Conservation (phyloP, 2,329 filamentous ascomycete species). For the Orbilia javanica region DNA sequence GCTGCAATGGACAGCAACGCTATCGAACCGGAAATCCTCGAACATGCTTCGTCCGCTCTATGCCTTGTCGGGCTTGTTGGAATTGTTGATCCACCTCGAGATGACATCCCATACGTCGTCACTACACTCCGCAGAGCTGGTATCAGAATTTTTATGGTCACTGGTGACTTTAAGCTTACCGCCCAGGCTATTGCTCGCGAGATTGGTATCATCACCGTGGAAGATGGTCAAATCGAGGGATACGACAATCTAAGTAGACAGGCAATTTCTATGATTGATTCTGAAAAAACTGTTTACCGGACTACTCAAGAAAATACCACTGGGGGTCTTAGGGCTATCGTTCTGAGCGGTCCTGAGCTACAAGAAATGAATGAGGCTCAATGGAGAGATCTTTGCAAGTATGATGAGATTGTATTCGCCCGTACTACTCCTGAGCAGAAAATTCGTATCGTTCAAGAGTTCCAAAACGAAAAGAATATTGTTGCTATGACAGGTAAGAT, state of each 20-base stretch:
- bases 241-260: constrained; percentile 32
- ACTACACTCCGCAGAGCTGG: constrained; percentile 76
- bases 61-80: constrained; percentile 72
- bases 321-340: constrained; percentile 69
- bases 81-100: constrained; percentile 73
- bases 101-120: constrained; percentile 73
- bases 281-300: constrained; percentile 28
- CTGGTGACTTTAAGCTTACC: constrained; percentile 81
- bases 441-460: constrained; percentile 81
- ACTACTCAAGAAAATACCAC: constrained; percentile 58
- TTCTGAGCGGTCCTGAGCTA: constrained; percentile 76
- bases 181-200: constrained; percentile 79
- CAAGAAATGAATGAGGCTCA: constrained; percentile 75
- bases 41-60: constrained; percentile 69
- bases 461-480: constrained; percentile 73
- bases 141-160: constrained; percentile 85
- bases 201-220: constrained; percentile 76
- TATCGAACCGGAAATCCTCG: constrained; percentile 72
- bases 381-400: constrained; percentile 75
- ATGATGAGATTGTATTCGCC: constrained; percentile 81
- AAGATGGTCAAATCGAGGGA: constrained; percentile 53
- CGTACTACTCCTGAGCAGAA: constrained; percentile 84
- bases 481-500: constrained; percentile 69
- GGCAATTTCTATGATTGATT: constrained; percentile 27
- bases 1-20: constrained; percentile 67